Evolutionary conservation across 2,329 filamentous ascomycete genomes (phyloP).

Genomic region (Peltaster fructicola): DNA sequence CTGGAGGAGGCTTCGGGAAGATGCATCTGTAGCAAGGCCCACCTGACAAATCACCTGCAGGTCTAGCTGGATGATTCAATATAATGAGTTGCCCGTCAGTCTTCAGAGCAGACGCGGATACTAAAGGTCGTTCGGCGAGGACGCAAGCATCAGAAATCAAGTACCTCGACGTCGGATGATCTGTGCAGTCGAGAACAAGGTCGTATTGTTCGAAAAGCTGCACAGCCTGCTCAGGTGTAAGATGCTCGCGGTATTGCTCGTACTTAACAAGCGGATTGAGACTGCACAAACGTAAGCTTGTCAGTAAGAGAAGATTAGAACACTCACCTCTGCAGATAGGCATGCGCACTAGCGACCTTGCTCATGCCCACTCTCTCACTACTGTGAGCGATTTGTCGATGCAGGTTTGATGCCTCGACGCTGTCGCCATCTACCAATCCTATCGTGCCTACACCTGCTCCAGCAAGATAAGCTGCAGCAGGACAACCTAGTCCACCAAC

Average conservation of each 20-base stretch:
- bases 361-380: constrained; percentile 50
- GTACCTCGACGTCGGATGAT: constrained; percentile 81
- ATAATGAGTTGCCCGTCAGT: constrained; percentile 82
- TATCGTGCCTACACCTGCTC: constrained; percentile 67
- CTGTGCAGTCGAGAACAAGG: constrained; percentile 82
- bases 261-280: constrained; percentile 59
- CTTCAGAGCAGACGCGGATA: constrained; percentile 77
- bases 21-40: constrained; percentile 90
- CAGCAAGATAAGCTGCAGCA: constrained; percentile 80
- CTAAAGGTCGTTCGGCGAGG: constrained; percentile 56
- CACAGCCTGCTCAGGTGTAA: constrained; percentile 51
- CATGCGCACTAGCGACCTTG: constrained; percentile 58
- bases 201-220: constrained; percentile 55
- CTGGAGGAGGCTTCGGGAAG: constrained; percentile 73
- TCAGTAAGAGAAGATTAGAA: constrained; percentile 1
- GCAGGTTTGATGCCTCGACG: constrained; percentile 80
- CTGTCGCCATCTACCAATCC: constrained; percentile 75
- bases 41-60: constrained; percentile 38
- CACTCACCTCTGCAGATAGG: constrained; percentile 27
- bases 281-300: constrained; percentile 24
- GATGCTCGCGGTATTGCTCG: constrained; percentile 41
- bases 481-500: constrained; percentile 84
- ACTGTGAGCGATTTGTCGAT: constrained; percentile 74
- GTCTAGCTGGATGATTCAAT: constrained; percentile 59
- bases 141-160: constrained; percentile 83